Evolutionary conservation across 805 yeast species (phyloP).

Genomic region (Metschnikowia similis): DNA sequence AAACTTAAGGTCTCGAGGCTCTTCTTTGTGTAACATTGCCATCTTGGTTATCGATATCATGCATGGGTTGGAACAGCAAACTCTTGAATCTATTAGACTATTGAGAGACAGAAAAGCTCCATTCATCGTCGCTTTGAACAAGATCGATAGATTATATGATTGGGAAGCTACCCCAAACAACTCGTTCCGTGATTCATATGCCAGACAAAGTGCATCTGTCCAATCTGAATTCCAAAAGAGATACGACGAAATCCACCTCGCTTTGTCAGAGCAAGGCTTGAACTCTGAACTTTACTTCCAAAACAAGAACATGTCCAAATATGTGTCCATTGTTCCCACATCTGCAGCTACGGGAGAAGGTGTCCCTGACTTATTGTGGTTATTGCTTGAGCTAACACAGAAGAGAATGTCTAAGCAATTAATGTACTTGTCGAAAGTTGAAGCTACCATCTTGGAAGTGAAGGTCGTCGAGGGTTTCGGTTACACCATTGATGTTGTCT

Average conservation of each 20-base stretch:
- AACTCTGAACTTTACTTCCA: constrained; percentile 95
- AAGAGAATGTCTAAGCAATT: constrained; percentile 98
- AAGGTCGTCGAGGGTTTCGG: constrained; percentile 98
- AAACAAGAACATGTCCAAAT: constrained; percentile 88
- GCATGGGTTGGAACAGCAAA: constrained; percentile 99
- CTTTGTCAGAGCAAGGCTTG: constrained; percentile 96
- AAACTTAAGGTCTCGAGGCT: constrained; percentile 97
- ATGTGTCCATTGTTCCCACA: constrained; percentile 95
- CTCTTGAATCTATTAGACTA: constrained; percentile 86
- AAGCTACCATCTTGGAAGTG: constrained; percentile 95
- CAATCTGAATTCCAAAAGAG: constrained; percentile 90
- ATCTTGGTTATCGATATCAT: constrained; percentile 96
- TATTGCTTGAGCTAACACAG: constrained; percentile 91
- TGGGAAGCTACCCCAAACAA: constrained; percentile 91
- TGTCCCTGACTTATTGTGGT: constrained; percentile 97
- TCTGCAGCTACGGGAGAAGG: constrained; percentile 99
- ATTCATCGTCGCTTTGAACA: constrained; percentile 92
- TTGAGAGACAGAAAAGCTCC: constrained; percentile 98
- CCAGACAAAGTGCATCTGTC: constrained; percentile 77
- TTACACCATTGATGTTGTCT: constrained; percentile 94
- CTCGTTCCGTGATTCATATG: constrained; percentile 91
- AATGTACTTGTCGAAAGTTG: constrained; percentile 90
- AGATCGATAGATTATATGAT: constrained; percentile 94
- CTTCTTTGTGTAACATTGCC: constrained; percentile 98
- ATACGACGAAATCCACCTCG: constrained; percentile 77